These are phyloP conservation scores for Darksidea phi DNA, from an alignment of 495 filamentous ascomycete species.

Conservation along the genomic window DNA sequence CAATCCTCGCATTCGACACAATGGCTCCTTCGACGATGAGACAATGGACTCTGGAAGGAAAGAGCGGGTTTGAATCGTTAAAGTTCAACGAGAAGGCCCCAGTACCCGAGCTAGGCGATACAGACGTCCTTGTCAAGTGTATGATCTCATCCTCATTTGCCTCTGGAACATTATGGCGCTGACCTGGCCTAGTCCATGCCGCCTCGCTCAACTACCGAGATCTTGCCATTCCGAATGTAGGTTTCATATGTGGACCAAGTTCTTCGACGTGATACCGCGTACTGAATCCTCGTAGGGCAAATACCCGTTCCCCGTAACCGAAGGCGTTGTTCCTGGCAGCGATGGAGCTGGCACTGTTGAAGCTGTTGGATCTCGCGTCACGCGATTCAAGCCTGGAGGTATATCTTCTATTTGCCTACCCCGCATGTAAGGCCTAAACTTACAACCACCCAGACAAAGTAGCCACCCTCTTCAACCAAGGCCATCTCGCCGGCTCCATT, in stretches of 20 bases:
- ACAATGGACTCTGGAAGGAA: slow-evolving; percentile 62
- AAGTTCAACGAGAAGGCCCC: slow-evolving; percentile 53
- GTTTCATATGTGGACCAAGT: no score
- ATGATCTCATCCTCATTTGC: slow-evolving; percentile 7
- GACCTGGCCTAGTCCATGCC: slow-evolving; percentile 52
- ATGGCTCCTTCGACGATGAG: slow-evolving; percentile 58
- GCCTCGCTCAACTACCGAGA: slow-evolving; percentile 84
- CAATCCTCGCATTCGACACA: slow-evolving; percentile 13
- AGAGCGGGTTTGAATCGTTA: slow-evolving; percentile 60
- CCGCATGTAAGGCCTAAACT: background rate
- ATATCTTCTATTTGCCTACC: background rate
- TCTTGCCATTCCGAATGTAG: slow-evolving; percentile 68
- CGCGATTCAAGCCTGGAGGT: slow-evolving; percentile 61
- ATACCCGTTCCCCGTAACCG: slow-evolving; percentile 62
- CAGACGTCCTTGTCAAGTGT: slow-evolving; percentile 70
- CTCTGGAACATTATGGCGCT: background rate
- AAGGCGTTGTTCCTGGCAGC: slow-evolving; percentile 67
- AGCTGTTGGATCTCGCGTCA: slow-evolving; percentile 65
- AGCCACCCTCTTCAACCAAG: slow-evolving; percentile 76
- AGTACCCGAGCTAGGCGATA: slow-evolving; percentile 63
- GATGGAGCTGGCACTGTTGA: slow-evolving; percentile 76
- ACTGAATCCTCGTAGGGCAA: slow-evolving; percentile 50
- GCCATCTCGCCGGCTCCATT: slow-evolving; percentile 63
- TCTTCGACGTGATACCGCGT: background rate
- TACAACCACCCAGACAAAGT: slow-evolving; percentile 57